Evolutionary conservation across 2,329 filamentous ascomycete genomes (phyloP), one percentile per base, ranked within the genome.

Genomic region (Fusarium sp.): DNA sequence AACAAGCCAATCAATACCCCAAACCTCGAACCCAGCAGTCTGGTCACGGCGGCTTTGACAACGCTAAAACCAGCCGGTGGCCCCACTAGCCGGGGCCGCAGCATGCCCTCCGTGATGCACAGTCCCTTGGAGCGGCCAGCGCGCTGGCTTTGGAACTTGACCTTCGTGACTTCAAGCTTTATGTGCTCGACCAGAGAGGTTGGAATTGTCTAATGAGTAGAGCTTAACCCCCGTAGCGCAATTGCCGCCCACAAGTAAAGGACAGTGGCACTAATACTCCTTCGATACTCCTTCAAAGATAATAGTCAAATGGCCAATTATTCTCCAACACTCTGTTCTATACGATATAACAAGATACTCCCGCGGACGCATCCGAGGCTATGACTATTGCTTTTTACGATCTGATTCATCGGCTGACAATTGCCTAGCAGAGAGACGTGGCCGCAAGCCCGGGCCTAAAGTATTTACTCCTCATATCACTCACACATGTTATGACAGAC

Each of bases 1-100:
- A 58, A 59, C 61, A 59, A 57, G 48, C 73, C 73, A 75, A 66
- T 75, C 60, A 74, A 64, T 39, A 61, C 18, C 53, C 58, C 56
- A 58, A 53, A 36, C 66, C 31, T 46, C 40, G 57, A 66, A 67
- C 70, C 76, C 76, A 73, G 73, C 72, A 76, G 77, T 78, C 70
- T 79, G 75, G 77, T 77, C 76, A 72, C 70, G 76, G 77, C 75
- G 76, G 73, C 71, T 75, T 72, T 72, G 54, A 58, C 44, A 48
- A 76, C 65, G 68, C 73, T 76, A 75, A 75, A 77, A 71, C 67
- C 55, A 67, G 71, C 58, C 62, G 66, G 64, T 68, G 59, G 70
- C 63, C 58, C 75, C 75, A 74, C 75, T 62, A 67, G 51, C 55
- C 57, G 58, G 50, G 62, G 50, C 65, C 64, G 64, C 63, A 73